phyloP scores from a whole-genome alignment of 352 stramenopile species.

The Pythium phragmitis region DNA sequence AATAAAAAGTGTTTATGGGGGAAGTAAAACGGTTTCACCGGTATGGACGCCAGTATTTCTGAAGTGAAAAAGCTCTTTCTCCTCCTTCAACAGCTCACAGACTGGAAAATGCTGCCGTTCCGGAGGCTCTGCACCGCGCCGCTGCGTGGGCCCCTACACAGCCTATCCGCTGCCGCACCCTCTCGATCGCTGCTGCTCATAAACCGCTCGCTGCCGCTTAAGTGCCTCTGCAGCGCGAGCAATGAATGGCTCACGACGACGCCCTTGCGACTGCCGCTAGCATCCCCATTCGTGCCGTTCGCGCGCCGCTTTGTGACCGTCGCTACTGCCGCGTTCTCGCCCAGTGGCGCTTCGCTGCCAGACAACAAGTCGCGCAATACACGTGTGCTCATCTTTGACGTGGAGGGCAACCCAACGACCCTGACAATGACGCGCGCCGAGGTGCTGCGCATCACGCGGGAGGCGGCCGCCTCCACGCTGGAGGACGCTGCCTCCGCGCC shows the following conservation, averaged over 20 bases:
- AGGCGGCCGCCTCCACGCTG: conserved; percentile 29
- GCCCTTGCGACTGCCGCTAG: neutral
- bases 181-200: neutral
- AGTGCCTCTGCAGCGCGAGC: neutral
- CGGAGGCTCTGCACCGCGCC: neutral
- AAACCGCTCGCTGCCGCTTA: neutral
- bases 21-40: neutral
- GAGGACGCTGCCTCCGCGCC: no score
- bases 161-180: neutral
- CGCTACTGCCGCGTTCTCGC: neutral
- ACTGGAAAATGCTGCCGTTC: neutral
- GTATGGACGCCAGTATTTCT: neutral
- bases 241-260: neutral
- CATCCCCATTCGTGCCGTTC: neutral
- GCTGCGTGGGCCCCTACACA: neutral
- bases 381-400: conserved; percentile 52
- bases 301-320: no score
- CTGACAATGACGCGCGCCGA: conserved; percentile 56
- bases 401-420: conserved; percentile 46
- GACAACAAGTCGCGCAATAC: conserved; percentile 8
- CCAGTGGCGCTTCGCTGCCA: neutral
- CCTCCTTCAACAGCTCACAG: no score
- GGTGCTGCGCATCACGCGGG: conserved; percentile 55
- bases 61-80: no score
- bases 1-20: no score